A percentile compares a stretch with the other conserved stretches of the same genome.
These are phyloP conservation scores for Nemania bipapillata DNA, from an alignment of 2,329 filamentous ascomycete genomes.

Conservation along the genomic window DNA sequence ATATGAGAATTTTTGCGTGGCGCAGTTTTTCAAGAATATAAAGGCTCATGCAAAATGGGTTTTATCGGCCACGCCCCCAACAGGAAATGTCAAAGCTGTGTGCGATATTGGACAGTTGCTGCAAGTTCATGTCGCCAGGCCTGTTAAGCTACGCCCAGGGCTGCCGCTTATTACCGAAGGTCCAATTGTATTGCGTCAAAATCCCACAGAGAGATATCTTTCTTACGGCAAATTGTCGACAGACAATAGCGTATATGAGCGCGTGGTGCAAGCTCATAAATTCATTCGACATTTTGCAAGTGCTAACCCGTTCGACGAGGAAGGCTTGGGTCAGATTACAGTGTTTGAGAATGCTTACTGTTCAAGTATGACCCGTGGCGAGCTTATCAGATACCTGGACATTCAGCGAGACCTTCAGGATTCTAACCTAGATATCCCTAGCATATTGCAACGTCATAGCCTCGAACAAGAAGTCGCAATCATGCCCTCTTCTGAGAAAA, in stretches of 20 bases:
- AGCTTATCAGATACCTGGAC: constrained; percentile 46
- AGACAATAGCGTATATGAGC: constrained; percentile 50
- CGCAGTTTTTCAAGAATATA: constrained; percentile 51
- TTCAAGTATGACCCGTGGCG: constrained; percentile 41
- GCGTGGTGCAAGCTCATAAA: constrained; percentile 51
- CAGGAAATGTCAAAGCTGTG: constrained; percentile 52
- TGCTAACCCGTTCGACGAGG: constrained; percentile 49
- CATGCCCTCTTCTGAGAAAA: constrained; percentile 13
- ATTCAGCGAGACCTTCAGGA: constrained; percentile 49
- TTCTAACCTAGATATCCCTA: constrained; percentile 47
- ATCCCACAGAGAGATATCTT: constrained; percentile 51
- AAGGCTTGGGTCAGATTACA: constrained; percentile 39
- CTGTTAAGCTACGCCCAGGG: constrained; percentile 46
- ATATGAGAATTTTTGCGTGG: constrained; percentile 51
- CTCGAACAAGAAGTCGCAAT: not conserved
- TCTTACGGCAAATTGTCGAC: constrained; percentile 52
- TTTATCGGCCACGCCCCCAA: constrained; percentile 58
- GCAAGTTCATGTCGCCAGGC: constrained; percentile 55
- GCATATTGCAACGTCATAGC: constrained; percentile 17
- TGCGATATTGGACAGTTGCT: constrained; percentile 53
- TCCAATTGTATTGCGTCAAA: constrained; percentile 46
- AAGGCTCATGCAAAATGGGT: constrained; percentile 56
- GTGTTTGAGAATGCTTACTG: constrained; percentile 46
- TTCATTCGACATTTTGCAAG: constrained; percentile 51
- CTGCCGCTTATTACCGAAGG: constrained; percentile 55